Percentiles rank a stretch among this genome's conserved stretches.
phyloP scores from a whole-genome alignment of 2,329 filamentous ascomycete species.

The Sporothrix pseudoabietina region DNA sequence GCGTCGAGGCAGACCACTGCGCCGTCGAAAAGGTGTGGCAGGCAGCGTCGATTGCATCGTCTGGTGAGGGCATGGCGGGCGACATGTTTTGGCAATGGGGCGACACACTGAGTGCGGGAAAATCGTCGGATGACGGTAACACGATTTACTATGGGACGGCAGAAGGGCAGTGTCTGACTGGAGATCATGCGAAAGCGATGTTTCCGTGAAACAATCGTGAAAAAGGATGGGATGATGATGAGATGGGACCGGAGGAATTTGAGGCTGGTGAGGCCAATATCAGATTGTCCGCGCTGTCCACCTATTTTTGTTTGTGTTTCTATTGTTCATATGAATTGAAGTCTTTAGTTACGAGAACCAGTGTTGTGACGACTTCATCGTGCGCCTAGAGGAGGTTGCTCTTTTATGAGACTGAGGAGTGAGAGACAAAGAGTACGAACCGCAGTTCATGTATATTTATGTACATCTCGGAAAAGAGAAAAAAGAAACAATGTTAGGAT shows the following conservation, averaged over 20 bases:
- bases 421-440: neutral
- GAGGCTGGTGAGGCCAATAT: neutral
- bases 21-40: slow-evolving; percentile 40
- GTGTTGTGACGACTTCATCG: neutral
- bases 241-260: neutral
- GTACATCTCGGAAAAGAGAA: no score
- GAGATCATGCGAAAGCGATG: slow-evolving; percentile 48
- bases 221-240: neutral
- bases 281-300: neutral
- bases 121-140: slow-evolving; percentile 46
- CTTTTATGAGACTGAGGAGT: neutral
- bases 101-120: slow-evolving; percentile 47
- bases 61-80: slow-evolving; percentile 41
- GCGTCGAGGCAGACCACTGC: slow-evolving; percentile 36
- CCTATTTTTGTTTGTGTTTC: neutral
- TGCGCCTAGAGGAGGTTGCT: neutral
- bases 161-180: slow-evolving; percentile 50
- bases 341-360: neutral
- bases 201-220: no score
- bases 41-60: slow-evolving; percentile 39
- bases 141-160: slow-evolving; percentile 49
- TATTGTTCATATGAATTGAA: neutral
- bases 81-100: slow-evolving; percentile 49
- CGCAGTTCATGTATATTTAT: neutral
- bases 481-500: neutral